phyloP scores from a whole-genome alignment of 805 yeast species.

The Osmozyma mogii region DNA sequence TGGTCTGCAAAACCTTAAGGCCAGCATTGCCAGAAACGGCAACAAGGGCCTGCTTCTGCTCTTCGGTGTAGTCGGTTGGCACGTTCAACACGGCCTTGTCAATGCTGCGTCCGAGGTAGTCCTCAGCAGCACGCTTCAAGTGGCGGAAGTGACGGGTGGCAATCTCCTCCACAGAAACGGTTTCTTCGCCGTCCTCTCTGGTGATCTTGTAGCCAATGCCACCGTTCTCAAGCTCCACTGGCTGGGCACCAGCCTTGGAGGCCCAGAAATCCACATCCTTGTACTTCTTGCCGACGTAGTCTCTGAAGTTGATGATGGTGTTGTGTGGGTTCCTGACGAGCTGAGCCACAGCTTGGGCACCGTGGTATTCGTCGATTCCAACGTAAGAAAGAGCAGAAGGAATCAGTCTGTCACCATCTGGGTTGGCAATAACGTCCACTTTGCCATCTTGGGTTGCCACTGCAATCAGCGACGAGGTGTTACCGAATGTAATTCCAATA shows the following conservation, averaged over 20 bases:
- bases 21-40: constrained; percentile 64
- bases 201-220: constrained; percentile 58
- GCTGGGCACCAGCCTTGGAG: constrained; percentile 50
- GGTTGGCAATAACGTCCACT: constrained; percentile 96
- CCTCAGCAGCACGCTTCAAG: constrained; percentile 83
- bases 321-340: constrained; percentile 80
- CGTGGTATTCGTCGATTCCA: constrained; percentile 94
- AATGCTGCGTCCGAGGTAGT: constrained; percentile 74
- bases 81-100: constrained; percentile 84
- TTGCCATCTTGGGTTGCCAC: constrained; percentile 78
- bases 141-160: constrained; percentile 77
- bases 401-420: constrained; percentile 96
- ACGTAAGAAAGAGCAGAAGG: constrained; percentile 89
- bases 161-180: constrained; percentile 66
- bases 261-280: constrained; percentile 57
- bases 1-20: constrained; percentile 73
- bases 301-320: constrained; percentile 90
- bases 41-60: constrained; percentile 58
- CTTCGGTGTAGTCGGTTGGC: constrained; percentile 78
- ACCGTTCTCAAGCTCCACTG: constrained; percentile 51
- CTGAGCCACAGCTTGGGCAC: constrained; percentile 92
- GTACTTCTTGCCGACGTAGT: constrained; percentile 73
- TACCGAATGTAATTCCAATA: constrained; percentile 95
- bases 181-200: constrained; percentile 44
- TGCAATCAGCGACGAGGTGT: constrained; percentile 92